Evolutionary conservation across 257 asterid genomes (phyloP).

Genomic region (Nyctanthes arbortristis): DNA sequence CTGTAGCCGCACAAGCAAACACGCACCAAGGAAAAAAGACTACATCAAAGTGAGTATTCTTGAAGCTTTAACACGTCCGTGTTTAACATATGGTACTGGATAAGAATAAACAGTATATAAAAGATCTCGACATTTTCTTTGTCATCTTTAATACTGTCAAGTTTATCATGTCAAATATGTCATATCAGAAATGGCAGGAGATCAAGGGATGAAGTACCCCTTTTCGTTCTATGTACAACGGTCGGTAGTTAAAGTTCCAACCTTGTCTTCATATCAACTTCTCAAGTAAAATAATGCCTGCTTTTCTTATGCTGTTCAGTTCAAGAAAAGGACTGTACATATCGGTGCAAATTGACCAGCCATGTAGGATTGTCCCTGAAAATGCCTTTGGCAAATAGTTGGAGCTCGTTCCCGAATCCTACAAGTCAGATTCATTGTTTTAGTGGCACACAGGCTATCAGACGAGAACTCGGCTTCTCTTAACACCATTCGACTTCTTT

Average conservation of each 20-base stretch:
- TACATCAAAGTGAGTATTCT: not conserved
- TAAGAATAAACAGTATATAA: not conserved
- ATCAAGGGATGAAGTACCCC: not conserved
- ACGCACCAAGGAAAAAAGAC: not conserved
- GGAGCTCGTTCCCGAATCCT: constrained; percentile 40
- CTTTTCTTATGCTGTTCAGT: constrained; percentile 25
- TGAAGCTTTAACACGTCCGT: not conserved
- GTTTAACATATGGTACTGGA: not conserved
- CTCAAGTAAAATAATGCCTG: constrained; percentile 1
- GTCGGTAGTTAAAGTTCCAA: not conserved
- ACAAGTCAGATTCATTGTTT: constrained; percentile 39
- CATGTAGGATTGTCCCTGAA: constrained; percentile 45
- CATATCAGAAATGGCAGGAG: not conserved
- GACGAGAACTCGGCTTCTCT: constrained; percentile 46
- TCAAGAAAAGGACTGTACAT: constrained; percentile 46
- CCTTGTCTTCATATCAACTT: not conserved
- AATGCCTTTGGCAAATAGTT: constrained; percentile 39
- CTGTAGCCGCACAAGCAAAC: not conserved
- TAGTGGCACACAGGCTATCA: constrained; percentile 38
- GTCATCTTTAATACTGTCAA: not conserved
- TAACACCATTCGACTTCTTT: constrained; percentile 44
- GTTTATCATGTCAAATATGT: not conserved
- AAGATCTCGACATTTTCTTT: not conserved
- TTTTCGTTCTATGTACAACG: constrained; percentile 21
- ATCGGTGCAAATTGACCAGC: constrained; percentile 44